Conservation (phyloP, 2,329 filamentous ascomycete genomes). For the Aciculosporium take region DNA sequence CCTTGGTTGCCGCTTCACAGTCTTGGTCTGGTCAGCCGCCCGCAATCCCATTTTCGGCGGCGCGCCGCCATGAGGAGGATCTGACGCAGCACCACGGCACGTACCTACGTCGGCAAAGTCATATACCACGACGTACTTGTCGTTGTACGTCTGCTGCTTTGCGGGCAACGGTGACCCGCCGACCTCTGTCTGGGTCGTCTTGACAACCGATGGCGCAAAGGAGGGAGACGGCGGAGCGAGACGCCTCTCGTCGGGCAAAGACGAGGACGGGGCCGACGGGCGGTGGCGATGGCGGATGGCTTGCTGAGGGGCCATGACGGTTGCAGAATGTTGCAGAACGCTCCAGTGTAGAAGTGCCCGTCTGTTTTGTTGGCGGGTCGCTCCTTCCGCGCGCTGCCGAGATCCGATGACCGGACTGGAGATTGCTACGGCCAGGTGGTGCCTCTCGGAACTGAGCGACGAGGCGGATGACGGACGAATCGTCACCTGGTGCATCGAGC, state of each 20-base stretch:
- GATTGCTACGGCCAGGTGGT: neutral
- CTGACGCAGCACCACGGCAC: constrained; percentile 5
- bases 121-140: constrained; percentile 25
- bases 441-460: neutral
- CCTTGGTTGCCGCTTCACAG: constrained; percentile 18
- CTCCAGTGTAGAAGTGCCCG: no score
- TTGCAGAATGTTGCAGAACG: no score
- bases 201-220: neutral
- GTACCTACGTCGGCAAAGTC: constrained; percentile 22
- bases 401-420: neutral
- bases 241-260: neutral
- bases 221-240: neutral
- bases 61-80: neutral
- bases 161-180: neutral
- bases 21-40: constrained; percentile 13
- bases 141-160: constrained; percentile 2
- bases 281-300: neutral
- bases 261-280: neutral
- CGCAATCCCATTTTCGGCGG: neutral
- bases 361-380: neutral
- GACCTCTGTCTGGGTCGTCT: neutral
- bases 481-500: neutral
- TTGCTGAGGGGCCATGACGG: constrained; percentile 4
- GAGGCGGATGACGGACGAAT: neutral
- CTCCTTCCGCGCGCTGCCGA: neutral